Conservation (phyloP, 2,329 filamentous ascomycete genomes). For the Cordyceps farinosa region DNA sequence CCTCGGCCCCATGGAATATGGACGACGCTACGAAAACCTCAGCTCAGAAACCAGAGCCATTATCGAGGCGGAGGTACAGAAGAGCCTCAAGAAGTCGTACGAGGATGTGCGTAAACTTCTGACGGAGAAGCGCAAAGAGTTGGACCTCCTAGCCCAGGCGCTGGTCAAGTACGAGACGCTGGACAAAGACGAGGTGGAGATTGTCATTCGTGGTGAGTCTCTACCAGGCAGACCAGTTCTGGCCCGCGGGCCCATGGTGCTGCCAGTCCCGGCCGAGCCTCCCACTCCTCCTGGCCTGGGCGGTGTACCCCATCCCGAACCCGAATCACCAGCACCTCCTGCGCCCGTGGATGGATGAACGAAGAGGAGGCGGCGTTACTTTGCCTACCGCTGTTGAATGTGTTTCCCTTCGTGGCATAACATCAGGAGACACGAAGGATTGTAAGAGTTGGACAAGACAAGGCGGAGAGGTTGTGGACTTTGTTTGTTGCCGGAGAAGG, state of each 20-base stretch:
- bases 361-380: neutral
- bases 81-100: constrained; percentile 77
- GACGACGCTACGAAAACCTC: constrained; percentile 73
- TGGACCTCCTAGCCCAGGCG: constrained; percentile 84
- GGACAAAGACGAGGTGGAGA: constrained; percentile 82
- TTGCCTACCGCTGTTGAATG: neutral
- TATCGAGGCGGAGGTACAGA: constrained; percentile 86
- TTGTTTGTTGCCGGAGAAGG: neutral
- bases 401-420: neutral
- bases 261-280: constrained; percentile 36
- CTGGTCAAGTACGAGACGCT: constrained; percentile 93
- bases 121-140: constrained; percentile 71
- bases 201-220: constrained; percentile 82
- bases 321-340: constrained; percentile 19
- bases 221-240: constrained; percentile 61
- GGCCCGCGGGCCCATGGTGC: constrained; percentile 47
- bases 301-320: constrained; percentile 32
- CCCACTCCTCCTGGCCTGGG: constrained; percentile 35
- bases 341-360: constrained; percentile 8
- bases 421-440: neutral
- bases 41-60: constrained; percentile 81
- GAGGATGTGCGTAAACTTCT: constrained; percentile 70
- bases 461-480: neutral
- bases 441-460: neutral
- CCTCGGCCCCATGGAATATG: constrained; percentile 86